Conservation (phyloP, 2,329 filamentous ascomycete genomes). For the Diaporthe sp. region DNA sequence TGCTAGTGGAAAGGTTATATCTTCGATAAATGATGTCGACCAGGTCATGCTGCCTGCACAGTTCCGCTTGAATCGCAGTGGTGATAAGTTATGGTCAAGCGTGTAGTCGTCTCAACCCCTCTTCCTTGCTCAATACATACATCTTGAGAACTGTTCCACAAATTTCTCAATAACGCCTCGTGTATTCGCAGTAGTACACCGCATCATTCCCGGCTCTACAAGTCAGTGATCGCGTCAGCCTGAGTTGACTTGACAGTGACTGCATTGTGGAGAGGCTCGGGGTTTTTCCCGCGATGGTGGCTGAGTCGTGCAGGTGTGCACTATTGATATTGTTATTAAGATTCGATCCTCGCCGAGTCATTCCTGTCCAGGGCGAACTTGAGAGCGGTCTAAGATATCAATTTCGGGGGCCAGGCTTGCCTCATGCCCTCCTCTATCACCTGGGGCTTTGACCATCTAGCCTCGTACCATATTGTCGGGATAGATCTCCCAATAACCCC, state of each 20-base stretch:
- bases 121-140: background rate
- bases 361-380: background rate
- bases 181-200: background rate
- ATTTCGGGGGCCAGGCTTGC: background rate
- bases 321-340: constrained; percentile 8
- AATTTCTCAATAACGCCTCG: too few relatives aligned
- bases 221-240: too few relatives aligned
- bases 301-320: constrained; percentile 7
- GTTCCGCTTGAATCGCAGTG: too few relatives aligned
- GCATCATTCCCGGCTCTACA: too few relatives aligned
- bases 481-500: background rate
- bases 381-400: constrained; percentile 12
- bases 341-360: constrained; percentile 19
- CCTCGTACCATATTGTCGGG: background rate
- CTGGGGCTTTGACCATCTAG: background rate
- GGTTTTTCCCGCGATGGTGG: background rate
- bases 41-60: too few relatives aligned
- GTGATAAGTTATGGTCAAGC: background rate
- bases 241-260: background rate
- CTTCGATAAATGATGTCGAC: too few relatives aligned
- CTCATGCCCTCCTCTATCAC: constrained; percentile 1
- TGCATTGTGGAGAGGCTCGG: background rate
- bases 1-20: too few relatives aligned
- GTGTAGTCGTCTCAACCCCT: background rate
- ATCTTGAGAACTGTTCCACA: background rate